Evolutionary conservation across 176 grass and related monocot genomes (phyloP).

Genomic region (Paspalum notatum): DNA sequence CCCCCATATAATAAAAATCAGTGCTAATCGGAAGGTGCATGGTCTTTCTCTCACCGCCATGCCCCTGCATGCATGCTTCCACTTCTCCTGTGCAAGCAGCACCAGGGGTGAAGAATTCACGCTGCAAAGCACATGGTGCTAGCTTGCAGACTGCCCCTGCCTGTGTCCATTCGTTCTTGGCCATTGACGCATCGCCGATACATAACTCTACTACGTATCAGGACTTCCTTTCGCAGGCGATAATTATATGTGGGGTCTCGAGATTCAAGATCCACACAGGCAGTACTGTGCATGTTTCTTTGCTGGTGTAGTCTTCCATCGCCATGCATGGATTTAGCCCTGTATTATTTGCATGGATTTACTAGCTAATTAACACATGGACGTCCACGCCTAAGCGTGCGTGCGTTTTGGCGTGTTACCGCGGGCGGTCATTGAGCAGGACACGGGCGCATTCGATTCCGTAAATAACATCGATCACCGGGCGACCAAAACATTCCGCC

Average conservation of each 20-base stretch:
- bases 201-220: no score
- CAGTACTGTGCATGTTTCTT: background rate
- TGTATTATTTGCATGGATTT: slow-evolving; percentile 7
- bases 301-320: slow-evolving; percentile 18
- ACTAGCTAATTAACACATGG: no score
- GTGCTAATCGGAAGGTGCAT: background rate
- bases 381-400: slow-evolving; percentile 22
- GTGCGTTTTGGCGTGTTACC: slow-evolving; percentile 27
- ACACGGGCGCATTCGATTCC: slow-evolving; percentile 11
- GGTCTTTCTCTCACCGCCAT: background rate
- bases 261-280: background rate
- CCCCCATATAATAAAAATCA: background rate
- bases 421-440: slow-evolving; percentile 24
- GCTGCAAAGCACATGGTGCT: slow-evolving; percentile 25
- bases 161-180: slow-evolving; percentile 56
- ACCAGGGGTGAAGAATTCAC: background rate
- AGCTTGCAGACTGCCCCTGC: no score
- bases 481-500: slow-evolving; percentile 1
- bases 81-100: background rate
- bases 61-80: background rate
- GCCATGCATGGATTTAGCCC: slow-evolving; percentile 22
- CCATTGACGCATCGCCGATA: background rate
- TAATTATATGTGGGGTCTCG: background rate
- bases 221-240: background rate
- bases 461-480: background rate